Base-by-base conservation (phyloP, 148 eudicot genomes). In the Drosera capensis region DNA sequence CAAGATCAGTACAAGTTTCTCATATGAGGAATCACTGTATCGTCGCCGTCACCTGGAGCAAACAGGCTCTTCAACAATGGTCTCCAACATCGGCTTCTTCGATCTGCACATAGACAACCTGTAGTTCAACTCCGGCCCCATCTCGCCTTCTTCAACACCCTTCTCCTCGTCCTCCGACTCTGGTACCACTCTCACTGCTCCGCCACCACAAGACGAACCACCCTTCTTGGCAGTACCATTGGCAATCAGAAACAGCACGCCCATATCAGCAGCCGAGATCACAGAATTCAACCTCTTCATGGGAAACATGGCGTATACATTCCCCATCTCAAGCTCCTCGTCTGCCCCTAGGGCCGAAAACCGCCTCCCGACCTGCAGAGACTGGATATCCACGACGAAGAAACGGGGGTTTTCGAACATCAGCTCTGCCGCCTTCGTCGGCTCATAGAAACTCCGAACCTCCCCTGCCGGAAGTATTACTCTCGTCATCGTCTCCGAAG, bases 11-110 rank as follows among this genome's bases (percentile, higher is more conserved):
- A n/a, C n/a, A n/a, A n/a, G n/a, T n/a, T n/a, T n/a, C n/a, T n/a
- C n/a, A n/a, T n/a, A n/a, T n/a, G n/a, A n/a, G n/a, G n/a, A n/a
- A n/a, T n/a, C n/a, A n/a, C n/a, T n/a, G n/a, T n/a, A n/a, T n/a
- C n/a, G n/a, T n/a, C n/a, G n/a, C n/a, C n/a, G n/a, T 68, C 68
- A 73, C 54, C 79, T 63, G 3, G 44, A 56, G 34, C 40, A 58
- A 49, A 65, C 51, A 14, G 92, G 84, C 41, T 90, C 97, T 70
- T 90, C 97, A 7, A 51, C 77, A 30, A 90, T 90, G 1, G 97
- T 90, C 48, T 90, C 95, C 43, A 90, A 64, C 61, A 69, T 45
- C 3, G 97, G 97, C 68, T 75, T 80, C 92, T 73, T 90, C 1
- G 95, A 80, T 62, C 97, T 64, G 52, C 75, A 64, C 55, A 65